Percentiles rank a stretch among this genome's conserved stretches.
These are phyloP conservation scores for Pseudognaphalium luteoalbum DNA, from an alignment of 129 eudicot genomes.

Conservation along the genomic window DNA sequence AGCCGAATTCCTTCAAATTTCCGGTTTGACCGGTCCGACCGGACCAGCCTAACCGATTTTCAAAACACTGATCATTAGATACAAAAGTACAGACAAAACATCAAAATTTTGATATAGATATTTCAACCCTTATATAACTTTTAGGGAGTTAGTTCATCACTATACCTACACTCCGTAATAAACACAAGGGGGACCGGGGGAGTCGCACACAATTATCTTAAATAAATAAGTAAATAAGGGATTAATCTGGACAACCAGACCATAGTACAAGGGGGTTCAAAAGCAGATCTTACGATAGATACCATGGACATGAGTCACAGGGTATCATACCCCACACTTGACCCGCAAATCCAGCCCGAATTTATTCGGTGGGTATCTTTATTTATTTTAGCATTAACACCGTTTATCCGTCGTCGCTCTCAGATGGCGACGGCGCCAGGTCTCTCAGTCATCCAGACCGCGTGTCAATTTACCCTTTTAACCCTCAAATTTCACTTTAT, in stretches of 20 bases:
- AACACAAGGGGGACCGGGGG: too few species aligned
- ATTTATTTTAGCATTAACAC: slow-evolving; percentile 10
- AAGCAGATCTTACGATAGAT: not conserved
- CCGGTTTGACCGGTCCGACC: too few species aligned
- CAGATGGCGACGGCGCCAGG: slow-evolving; percentile 34
- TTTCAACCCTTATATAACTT: too few species aligned
- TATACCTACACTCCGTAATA: too few species aligned
- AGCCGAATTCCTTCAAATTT: too few species aligned
- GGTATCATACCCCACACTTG: not conserved
- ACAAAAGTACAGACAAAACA: too few species aligned
- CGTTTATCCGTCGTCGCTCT: slow-evolving; percentile 16
- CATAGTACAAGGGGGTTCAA: not conserved
- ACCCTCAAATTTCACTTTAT: slow-evolving; percentile 19
- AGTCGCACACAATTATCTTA: too few species aligned
- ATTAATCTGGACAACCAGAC: not conserved
- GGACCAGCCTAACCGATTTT: too few species aligned
- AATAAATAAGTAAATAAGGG: too few species aligned
- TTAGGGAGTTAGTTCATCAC: too few species aligned
- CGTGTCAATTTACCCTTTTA: slow-evolving; percentile 5
- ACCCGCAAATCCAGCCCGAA: slow-evolving; percentile 27
- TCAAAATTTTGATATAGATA: too few species aligned
- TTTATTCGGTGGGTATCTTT: slow-evolving; percentile 35
- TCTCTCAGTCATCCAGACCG: not conserved
- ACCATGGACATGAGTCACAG: slow-evolving; percentile 19
- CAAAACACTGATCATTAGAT: too few species aligned